Base-by-base conservation (phyloP, 768 basidiomycete species). In the Lanmaoa pseudosensibilis region DNA sequence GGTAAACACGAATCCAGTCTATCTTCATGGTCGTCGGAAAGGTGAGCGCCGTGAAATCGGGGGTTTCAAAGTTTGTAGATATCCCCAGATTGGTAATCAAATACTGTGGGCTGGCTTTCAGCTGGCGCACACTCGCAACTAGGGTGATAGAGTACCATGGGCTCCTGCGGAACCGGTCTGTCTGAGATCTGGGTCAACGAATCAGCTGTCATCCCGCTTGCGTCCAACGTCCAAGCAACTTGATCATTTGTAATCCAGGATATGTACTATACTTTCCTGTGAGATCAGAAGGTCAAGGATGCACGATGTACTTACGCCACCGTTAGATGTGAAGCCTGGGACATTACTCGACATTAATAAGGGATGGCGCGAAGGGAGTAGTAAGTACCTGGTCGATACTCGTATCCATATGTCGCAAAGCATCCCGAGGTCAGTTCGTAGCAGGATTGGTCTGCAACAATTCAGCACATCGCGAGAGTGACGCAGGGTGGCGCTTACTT, bases 1-100 rank as follows among this genome's bases (percentile, higher is more conserved):
- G 95, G 72, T 97, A 98, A 9, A 98, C 90, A 23, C 95, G 84
- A 52, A 98, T 84, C 75, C 88, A 97, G 68, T 97, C 92, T 40
- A 96, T 77, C 46, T 75, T 77, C 90, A 97, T 86, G 3, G 66
- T 75, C 5, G 85, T 71, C 9, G 94, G 93, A 74, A 92, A 94
- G 18, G 73, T 75, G 21, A 96, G 75, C 56, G 87, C 77, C 18
- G 80, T 72, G 48, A 91, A 78, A 73, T 97, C 87, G 49, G 94
- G 84, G 5, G 71, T 61, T 12, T 85, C 87, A 64, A 97, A 97
- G 70, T 88, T 90, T 51, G 76, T 73, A 4, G 92, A 94, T 73
- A 96, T 85, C 51, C 92, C 94, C 65, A 94, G 74, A 70, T 95
- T 94, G 65, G 82, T 75, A 60, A 97, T 86, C 65, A 97, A 75